Conservation (phyloP, 73 alveolate species). For the Uronychia setigera region DNA sequence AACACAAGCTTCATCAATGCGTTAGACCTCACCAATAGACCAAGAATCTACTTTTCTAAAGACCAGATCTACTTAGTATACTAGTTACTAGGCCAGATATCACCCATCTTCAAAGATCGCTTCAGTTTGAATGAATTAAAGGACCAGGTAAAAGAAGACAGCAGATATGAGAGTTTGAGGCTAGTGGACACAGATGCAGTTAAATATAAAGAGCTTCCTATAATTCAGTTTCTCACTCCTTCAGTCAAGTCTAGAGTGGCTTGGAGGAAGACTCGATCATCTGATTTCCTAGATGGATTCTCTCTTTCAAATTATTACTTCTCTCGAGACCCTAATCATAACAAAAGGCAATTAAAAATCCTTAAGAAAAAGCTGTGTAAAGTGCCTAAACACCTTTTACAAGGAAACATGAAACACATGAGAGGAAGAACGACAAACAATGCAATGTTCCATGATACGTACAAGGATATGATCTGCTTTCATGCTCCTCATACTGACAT, state of each 20-base stretch:
- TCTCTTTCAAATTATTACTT: conserved; percentile 1
- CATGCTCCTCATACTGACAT: conserved; percentile 36
- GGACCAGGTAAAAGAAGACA: conserved; percentile 26
- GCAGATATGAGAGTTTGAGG: conserved; percentile 28
- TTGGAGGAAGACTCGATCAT: background rate
- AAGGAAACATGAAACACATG: background rate
- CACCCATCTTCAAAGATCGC: background rate
- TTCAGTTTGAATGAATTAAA: background rate
- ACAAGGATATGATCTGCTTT: conserved; percentile 34
- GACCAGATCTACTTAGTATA: background rate
- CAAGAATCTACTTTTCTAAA: conserved; percentile 5
- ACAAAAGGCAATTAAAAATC: background rate
- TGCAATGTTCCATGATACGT: conserved; percentile 28
- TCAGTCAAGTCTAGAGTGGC: background rate
- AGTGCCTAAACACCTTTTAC: background rate
- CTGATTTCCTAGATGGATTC: conserved; percentile 9
- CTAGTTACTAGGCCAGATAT: background rate
- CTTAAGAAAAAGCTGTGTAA: conserved; percentile 12
- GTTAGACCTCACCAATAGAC: conserved; percentile 19
- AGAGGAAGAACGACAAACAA: conserved; percentile 1
- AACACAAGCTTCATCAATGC: conserved; percentile 35
- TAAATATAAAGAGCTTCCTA: background rate
- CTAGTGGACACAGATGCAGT: background rate
- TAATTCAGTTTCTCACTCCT: background rate
- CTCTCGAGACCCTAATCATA: conserved; percentile 3